phyloP scores from a whole-genome alignment of 345 rosid species.

The Syzygium aqueum region DNA sequence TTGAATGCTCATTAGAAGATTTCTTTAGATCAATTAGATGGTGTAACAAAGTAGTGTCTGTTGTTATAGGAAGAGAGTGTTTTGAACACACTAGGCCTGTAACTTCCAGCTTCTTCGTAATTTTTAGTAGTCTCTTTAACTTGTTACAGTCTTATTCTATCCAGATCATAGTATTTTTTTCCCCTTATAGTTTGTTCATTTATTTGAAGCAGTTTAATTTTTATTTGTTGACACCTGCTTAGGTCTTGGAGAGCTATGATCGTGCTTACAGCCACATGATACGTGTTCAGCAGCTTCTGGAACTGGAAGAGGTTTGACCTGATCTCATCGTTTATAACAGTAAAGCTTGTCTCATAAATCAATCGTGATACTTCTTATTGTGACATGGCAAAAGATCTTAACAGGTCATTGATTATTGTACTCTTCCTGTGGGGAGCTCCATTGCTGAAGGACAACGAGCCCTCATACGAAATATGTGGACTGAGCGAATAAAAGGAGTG shows the following conservation, averaged over 20 bases:
- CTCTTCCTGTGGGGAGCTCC: conserved; percentile 66
- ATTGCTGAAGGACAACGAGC: conserved; percentile 82
- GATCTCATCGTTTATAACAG: not conserved
- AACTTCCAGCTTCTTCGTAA: not conserved
- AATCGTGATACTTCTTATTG: not conserved
- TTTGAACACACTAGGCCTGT: not conserved
- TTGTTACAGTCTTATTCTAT: not conserved
- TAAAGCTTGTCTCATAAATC: not conserved
- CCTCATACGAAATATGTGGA: conserved; percentile 96
- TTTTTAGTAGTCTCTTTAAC: not conserved
- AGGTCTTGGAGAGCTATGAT: conserved; percentile 99
- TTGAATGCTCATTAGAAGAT: not conserved
- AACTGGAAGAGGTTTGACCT: conserved; percentile 82
- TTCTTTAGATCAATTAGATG: not conserved
- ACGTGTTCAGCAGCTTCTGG: conserved; percentile 97
- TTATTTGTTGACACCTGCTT: conserved; percentile 2
- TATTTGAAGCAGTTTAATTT: not conserved
- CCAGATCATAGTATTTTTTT: not conserved
- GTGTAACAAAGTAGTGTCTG: not conserved
- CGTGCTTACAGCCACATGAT: conserved; percentile 97
- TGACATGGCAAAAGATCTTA: not conserved
- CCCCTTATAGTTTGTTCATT: not conserved
- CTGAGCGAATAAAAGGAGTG: conserved; percentile 88
- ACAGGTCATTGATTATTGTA: conserved; percentile 92
- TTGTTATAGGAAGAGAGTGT: not conserved